Evolutionary conservation across 2,329 filamentous ascomycete genomes (phyloP).

Genomic region (Periconia macrospinosa): DNA sequence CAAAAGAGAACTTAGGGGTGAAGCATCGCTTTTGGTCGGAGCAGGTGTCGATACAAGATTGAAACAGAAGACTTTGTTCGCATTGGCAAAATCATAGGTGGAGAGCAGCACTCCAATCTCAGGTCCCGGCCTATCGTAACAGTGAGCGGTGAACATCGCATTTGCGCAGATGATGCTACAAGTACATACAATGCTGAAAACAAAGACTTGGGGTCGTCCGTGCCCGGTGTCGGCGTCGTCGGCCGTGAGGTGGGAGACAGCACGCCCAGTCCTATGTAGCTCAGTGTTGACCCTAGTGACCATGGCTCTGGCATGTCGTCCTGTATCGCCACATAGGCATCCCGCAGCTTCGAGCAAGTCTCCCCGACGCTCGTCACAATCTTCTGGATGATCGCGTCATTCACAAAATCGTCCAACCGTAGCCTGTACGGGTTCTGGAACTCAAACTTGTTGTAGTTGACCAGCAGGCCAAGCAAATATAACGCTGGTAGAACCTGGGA

Average conservation of each 20-base stretch:
- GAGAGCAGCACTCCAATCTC: conserved; percentile 80
- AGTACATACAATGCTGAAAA: conserved; percentile 74
- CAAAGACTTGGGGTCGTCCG: conserved; percentile 78
- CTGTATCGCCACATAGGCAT: conserved; percentile 80
- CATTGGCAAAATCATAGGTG: conserved; percentile 89
- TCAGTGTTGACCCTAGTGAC: conserved; percentile 78
- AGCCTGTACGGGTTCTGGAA: conserved; percentile 95
- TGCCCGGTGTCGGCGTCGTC: conserved; percentile 63
- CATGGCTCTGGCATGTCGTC: conserved; percentile 91
- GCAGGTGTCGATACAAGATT: conserved; percentile 70
- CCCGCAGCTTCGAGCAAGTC: conserved; percentile 68
- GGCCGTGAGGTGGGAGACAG: conserved; percentile 70
- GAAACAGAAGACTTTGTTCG: conserved; percentile 93
- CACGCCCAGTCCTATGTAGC: conserved; percentile 79
- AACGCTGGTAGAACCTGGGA: conserved; percentile 71
- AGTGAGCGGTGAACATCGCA: conserved; percentile 11
- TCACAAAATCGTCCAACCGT: conserved; percentile 92
- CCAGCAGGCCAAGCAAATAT: conserved; percentile 79
- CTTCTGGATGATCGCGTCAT: conserved; percentile 81
- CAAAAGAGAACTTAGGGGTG: conserved; percentile 78
- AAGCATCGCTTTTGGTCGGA: conserved; percentile 65
- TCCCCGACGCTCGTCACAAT: conserved; percentile 76
- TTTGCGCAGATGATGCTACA: neutral
- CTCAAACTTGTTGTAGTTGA: conserved; percentile 99
- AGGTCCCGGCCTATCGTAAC: conserved; percentile 67